These are phyloP conservation scores for Choiromyces venosus DNA, from an alignment of 495 filamentous ascomycete species.

Conservation along the genomic window DNA sequence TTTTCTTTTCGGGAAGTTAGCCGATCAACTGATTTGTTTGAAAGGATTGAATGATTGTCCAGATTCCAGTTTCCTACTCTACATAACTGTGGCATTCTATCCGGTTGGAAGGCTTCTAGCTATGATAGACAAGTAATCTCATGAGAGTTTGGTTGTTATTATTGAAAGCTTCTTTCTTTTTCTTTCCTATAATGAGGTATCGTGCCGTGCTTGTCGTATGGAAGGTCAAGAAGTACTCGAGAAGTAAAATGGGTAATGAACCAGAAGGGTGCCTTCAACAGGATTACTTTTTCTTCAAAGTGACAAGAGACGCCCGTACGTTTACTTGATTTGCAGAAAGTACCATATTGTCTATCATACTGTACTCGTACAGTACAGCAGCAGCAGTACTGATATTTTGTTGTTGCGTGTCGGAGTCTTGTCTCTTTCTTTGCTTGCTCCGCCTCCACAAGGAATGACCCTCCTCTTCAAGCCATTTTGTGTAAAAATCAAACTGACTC, in stretches of 20 bases:
- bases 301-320: not conserved
- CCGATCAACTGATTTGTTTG: not conserved
- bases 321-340: not conserved
- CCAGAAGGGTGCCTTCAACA: not conserved
- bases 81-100: not conserved
- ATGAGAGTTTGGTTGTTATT: not conserved
- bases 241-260: not conserved
- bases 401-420: not conserved
- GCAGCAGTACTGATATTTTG: not conserved
- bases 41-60: not conserved
- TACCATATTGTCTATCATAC: not conserved
- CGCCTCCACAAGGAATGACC: not conserved
- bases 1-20: not conserved
- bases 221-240: not conserved
- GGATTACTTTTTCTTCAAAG: not conserved
- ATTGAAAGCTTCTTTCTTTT: too few relatives aligned
- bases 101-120: not conserved
- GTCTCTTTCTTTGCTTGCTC: conserved; percentile 15
- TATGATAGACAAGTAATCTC: not conserved
- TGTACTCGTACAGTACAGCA: too few relatives aligned
- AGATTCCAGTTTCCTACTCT: too few relatives aligned
- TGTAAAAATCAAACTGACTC: conserved; percentile 14
- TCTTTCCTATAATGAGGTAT: not conserved
- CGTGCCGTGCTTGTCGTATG: not conserved
- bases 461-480: not conserved